Evolutionary conservation across 139 green algal species (phyloP).

Genomic region (Coelastrella sp.): DNA sequence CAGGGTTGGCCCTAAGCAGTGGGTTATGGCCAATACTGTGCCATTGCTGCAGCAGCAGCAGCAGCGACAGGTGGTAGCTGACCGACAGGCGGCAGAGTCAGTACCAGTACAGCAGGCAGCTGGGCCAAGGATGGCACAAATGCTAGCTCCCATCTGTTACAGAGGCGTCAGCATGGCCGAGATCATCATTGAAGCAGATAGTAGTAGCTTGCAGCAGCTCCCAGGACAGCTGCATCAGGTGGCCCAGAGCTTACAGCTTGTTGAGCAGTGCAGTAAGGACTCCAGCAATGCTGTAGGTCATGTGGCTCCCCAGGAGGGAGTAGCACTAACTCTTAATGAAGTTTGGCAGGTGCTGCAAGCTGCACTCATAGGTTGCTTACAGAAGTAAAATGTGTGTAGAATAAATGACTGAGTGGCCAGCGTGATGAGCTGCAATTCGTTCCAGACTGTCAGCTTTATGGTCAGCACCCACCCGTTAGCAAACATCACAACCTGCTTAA

Average conservation of each 20-base stretch:
- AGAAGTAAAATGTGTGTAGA: not conserved
- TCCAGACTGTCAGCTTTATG: no score
- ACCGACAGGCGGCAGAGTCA: not conserved
- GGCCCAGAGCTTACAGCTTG: no score
- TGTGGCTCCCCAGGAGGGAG: no score
- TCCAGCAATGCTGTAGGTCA: no score
- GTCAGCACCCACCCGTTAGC: no score
- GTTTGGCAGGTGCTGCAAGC: not conserved
- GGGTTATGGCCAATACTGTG: slow-evolving; percentile 5
- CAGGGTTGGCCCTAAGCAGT: slow-evolving; percentile 31
- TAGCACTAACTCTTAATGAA: not conserved
- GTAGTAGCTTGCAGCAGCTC: no score
- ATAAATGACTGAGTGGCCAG: not conserved
- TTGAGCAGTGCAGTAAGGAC: no score
- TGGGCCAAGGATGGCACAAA: no score
- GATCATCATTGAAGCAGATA: not conserved
- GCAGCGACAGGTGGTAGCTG: no score
- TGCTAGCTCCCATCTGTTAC: slow-evolving; percentile 5
- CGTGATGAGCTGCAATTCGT: not conserved
- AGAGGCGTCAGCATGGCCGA: slow-evolving; percentile 27
- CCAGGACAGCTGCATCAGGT: no score
- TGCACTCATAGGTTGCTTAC: slow-evolving; percentile 8
- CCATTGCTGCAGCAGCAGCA: not conserved
- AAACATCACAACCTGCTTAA: no score
- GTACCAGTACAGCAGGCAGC: no score